Evolutionary conservation across 2,329 filamentous ascomycete species (phyloP).

Genomic region (Meredithiella fracta): DNA sequence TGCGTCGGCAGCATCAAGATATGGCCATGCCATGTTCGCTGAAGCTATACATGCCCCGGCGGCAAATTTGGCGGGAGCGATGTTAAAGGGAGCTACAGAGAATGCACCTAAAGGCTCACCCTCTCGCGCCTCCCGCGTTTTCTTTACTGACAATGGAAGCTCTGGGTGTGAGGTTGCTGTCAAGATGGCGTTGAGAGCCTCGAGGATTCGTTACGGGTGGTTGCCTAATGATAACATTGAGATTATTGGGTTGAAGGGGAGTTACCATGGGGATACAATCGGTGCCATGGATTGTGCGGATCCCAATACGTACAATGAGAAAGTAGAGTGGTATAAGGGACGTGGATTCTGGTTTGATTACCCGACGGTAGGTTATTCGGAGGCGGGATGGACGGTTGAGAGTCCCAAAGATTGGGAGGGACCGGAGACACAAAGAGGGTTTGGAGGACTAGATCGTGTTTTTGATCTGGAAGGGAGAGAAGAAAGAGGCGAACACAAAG

Average conservation of each 20-base stretch:
- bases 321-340: conserved; percentile 72
- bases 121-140: conserved; percentile 47
- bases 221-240: conserved; percentile 39
- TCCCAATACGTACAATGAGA: conserved; percentile 61
- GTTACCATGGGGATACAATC: conserved; percentile 78
- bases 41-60: conserved; percentile 66
- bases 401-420: conserved; percentile 32
- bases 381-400: conserved; percentile 50
- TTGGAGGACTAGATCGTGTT: conserved; percentile 35
- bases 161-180: conserved; percentile 71
- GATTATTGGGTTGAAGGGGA: conserved; percentile 59
- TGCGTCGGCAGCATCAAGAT: conserved; percentile 66
- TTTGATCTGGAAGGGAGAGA: conserved; percentile 42
- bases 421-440: conserved; percentile 28
- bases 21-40: conserved; percentile 81
- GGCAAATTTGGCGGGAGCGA: conserved; percentile 46
- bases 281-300: conserved; percentile 77
- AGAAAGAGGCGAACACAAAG: conserved; percentile 26
- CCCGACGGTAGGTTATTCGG: conserved; percentile 49
- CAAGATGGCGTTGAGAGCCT: conserved; percentile 66
- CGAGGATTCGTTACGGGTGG: conserved; percentile 51
- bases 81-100: conserved; percentile 45
- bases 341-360: conserved; percentile 71
- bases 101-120: conserved; percentile 19
- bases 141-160: conserved; percentile 72